Evolutionary conservation across 768 basidiomycete species (phyloP), one percentile per base, ranked within the genome.

Genomic region (Neoboletus brunneissimus): DNA sequence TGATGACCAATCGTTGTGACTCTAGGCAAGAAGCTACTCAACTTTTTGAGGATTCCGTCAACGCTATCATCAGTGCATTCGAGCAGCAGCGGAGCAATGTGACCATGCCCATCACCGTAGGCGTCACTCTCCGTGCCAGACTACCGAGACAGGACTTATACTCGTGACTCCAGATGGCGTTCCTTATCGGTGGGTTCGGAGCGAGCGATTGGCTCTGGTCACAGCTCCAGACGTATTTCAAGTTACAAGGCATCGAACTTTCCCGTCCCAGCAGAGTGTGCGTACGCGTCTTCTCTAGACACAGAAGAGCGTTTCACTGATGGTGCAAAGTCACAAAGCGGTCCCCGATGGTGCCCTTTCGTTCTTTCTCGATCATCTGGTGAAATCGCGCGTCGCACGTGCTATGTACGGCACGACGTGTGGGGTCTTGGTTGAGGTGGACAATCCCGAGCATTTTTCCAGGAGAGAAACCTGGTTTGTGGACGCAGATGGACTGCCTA

Each of bases 361-460:
- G 13, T 75, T 59, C 51, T 68, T 63, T 42, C 35, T 83, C 3
- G 78, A 82, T 49, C 37, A 77, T 55, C 72, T 75, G n/a, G 81
- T 82, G 16, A 70, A 72, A 7, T 70, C 71, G 6, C 76, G 81
- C 9, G 72, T 80, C 4, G 70, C 80, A 12, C 74, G 75, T 55
- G 64, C 73, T 50, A 78, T 77, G 0, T 82, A 79, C 29, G 82
- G 82, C 8, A 91, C 77, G 79, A 82, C 48, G 79, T 92, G 32
- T 25, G 0, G 29, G 1, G 5, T 3, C 34, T 8, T 3, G 0
- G 56, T 50, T 5, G 32, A 66, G 4, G n/a, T 13, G 23, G 9
- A 47, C 3, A 5, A 64, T n/a, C 41, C 32, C 0, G 60, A 64
- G 0, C 64, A 64, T 38, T 5, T 46, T 20, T 51, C 51, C 11